These are phyloP conservation scores for Salmacisia buchloeana DNA, from an alignment of 1,284 basidiomycete species.

Conservation along the genomic window DNA sequence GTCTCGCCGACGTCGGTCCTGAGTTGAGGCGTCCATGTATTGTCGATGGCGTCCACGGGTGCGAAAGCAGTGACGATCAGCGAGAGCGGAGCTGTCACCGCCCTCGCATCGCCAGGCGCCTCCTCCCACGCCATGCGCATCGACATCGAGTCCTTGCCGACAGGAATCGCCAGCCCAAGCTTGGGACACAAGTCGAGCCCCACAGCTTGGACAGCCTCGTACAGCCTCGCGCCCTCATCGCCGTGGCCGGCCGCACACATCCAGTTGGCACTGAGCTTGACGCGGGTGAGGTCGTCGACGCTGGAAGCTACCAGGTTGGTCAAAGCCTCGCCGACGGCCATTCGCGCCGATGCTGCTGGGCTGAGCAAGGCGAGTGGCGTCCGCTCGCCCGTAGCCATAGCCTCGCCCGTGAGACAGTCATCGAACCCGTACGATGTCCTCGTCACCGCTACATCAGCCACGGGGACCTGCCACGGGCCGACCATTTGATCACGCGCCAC, in stretches of 20 bases:
- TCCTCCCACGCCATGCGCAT: slow-evolving; percentile 94
- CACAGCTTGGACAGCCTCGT: slow-evolving; percentile 85
- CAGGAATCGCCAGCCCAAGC: slow-evolving; percentile 87
- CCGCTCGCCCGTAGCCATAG: slow-evolving; percentile 96
- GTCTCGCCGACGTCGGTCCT: slow-evolving; percentile 59
- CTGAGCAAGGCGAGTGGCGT: slow-evolving; percentile 83
- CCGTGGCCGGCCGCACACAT: slow-evolving; percentile 91
- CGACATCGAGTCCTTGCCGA: slow-evolving; percentile 99
- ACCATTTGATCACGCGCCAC: slow-evolving; percentile 98
- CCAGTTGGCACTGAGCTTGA: slow-evolving; percentile 98
- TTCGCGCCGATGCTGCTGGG: slow-evolving; percentile 82
- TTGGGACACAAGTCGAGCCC: slow-evolving; percentile 92
- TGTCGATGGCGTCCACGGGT: slow-evolving; percentile 69
- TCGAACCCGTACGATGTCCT: slow-evolving; percentile 89
- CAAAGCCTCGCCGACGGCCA: slow-evolving; percentile 91
- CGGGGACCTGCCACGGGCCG: slow-evolving; percentile 95
- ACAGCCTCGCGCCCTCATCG: slow-evolving; percentile 84
- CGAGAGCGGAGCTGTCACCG: slow-evolving; percentile 85
- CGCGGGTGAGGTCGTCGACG: slow-evolving; percentile 64
- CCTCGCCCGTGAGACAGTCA: slow-evolving; percentile 67
- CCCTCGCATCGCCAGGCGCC: slow-evolving; percentile 60
- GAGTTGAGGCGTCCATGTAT: slow-evolving; percentile 90
- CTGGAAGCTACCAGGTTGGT: slow-evolving; percentile 83
- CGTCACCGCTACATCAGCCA: slow-evolving; percentile 94
- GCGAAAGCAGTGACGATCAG: slow-evolving; percentile 93